These are phyloP conservation scores for Carex myosuroides DNA, from an alignment of 176 grass and related monocot species.

Conservation along the genomic window DNA sequence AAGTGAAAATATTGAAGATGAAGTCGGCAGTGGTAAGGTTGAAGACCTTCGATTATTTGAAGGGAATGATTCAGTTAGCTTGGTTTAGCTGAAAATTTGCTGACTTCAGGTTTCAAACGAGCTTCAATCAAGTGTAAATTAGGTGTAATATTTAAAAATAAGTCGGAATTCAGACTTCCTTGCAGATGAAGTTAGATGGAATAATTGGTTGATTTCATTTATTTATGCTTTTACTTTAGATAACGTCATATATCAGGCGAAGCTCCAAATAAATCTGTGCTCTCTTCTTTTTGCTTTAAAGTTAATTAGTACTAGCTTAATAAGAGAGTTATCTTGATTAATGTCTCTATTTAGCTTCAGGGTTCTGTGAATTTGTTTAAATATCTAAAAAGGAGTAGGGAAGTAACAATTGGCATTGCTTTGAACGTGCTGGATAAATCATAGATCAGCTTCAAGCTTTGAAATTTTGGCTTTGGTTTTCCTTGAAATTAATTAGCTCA, in stretches of 20 bases:
- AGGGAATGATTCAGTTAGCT: background rate
- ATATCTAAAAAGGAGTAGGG: background rate
- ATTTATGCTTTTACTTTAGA: background rate
- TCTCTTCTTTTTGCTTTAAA: background rate
- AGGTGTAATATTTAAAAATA: background rate
- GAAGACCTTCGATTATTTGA: background rate
- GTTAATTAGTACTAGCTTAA: background rate
- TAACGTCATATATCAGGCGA: background rate
- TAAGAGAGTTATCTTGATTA: background rate
- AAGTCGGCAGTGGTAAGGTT: conserved; percentile 7
- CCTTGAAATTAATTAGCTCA: background rate
- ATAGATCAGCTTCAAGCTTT: background rate
- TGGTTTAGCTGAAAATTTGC: background rate
- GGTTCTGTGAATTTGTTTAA: background rate
- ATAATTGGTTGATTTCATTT: background rate
- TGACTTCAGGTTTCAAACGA: background rate
- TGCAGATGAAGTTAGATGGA: background rate
- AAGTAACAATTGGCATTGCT: background rate
- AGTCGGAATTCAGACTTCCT: background rate
- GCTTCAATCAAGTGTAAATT: background rate
- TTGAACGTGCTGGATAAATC: background rate
- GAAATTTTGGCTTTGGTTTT: background rate
- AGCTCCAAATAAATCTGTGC: background rate
- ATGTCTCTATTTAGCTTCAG: background rate
- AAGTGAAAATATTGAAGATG: background rate